Percentiles rank a stretch among this genome's conserved stretches.
phyloP scores from a whole-genome alignment of 305 asterid species.

The Vinca major region DNA sequence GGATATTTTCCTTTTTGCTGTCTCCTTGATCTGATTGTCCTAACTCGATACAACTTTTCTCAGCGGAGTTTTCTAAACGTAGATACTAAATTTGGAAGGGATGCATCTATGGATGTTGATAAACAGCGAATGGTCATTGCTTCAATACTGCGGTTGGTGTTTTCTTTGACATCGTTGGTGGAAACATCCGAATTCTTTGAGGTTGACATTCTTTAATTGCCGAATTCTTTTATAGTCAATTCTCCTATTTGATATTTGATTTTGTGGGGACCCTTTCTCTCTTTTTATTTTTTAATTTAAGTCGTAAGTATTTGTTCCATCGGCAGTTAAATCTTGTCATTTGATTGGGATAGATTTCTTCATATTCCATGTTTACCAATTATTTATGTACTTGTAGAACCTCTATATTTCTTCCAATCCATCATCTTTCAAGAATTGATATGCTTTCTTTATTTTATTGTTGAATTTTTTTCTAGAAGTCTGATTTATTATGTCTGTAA shows the following conservation, averaged over 20 bases:
- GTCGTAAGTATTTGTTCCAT: background rate
- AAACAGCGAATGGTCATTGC: slow-evolving; percentile 67
- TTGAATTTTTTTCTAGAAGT: background rate
- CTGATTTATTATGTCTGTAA: background rate
- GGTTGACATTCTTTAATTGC: slow-evolving; percentile 36
- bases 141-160: slow-evolving; percentile 70
- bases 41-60: slow-evolving; percentile 11
- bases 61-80: slow-evolving; percentile 55
- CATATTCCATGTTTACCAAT: background rate
- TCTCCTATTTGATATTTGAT: background rate
- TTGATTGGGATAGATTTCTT: background rate
- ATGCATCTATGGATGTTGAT: slow-evolving; percentile 49
- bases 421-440: background rate
- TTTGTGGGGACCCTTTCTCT: background rate
- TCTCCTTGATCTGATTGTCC: slow-evolving; percentile 12
- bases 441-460: background rate
- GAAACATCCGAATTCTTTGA: slow-evolving; percentile 80
- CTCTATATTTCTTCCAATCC: background rate
- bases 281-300: background rate
- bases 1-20: background rate
- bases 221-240: background rate
- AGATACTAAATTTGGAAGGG: slow-evolving; percentile 50
- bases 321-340: background rate
- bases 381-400: background rate
- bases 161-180: slow-evolving; percentile 71